Base-by-base conservation (phyloP, 2,329 filamentous ascomycete species). In the Phoma sp. region DNA sequence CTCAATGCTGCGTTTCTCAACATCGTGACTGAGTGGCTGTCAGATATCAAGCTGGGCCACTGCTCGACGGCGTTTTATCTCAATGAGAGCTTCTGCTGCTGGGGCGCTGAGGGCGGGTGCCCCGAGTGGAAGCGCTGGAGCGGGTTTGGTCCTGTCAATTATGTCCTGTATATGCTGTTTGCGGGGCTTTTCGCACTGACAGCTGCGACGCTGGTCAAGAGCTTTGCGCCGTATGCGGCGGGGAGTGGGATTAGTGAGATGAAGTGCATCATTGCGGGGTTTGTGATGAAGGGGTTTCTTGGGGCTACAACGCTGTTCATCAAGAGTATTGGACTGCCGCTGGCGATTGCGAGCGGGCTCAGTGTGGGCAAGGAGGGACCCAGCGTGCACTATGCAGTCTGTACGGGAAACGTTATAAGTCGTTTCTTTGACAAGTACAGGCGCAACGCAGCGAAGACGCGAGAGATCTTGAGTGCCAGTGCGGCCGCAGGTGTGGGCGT, bases 331-430 rank as follows among this genome's bases (percentile, higher is more conserved):
- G 90, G 89, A 23, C 80, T 99, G 42, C 95, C 95, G 1, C 80
- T 99, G 39, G 90, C 93, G 38, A 99, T 99, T 72, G 93, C 90
- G 10, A 97, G 93, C 1, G 95, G 95, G 2, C 79, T 99, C 23
- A 96, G 92, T 0, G 92, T 99, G 10, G 95, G 95, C 49, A 99
- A 99, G 71, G 95, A 99, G 78, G 95, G 95, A 0, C 95, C 95
- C 0, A 97, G 93, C 75, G 95, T 99, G n/a, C 95, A 99, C 75
- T 99, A 98, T 71, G 95, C 95, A 3, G 95, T 98, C 6, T 98
- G 95, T 69, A 96, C 93, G 0, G 95, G 95, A 53, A 98, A 96
- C 74, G 93, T 99, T 60, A 95, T 99, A 55, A 96, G 92, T 27
- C 84, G 91, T 41, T 83, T 97, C 60, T 99, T 99, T 72, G 85